Conservation (phyloP, 192 early-diverging fungal species). For the Powellomyces hirtus region DNA sequence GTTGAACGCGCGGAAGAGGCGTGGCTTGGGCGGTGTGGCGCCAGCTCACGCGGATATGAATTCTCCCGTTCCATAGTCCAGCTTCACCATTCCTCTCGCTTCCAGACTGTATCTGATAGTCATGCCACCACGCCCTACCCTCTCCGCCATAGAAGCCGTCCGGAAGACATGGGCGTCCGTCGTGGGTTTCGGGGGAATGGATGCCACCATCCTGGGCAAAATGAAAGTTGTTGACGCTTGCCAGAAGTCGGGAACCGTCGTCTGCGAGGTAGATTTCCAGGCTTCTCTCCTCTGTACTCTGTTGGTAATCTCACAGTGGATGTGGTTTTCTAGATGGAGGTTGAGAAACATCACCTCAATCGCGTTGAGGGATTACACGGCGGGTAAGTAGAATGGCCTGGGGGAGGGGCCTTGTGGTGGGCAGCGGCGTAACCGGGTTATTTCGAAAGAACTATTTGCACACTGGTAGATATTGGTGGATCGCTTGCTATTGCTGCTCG, state of each 20-base stretch:
- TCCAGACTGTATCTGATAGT: not conserved
- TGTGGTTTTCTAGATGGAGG: no score
- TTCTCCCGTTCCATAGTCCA: no score
- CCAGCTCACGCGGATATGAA: no score
- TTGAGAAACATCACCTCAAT: constrained; percentile 28
- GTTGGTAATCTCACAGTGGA: not conserved
- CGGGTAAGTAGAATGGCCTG: constrained; percentile 4
- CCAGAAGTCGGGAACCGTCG: constrained; percentile 9
- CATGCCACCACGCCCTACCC: not conserved
- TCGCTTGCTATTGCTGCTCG: constrained; percentile 24
- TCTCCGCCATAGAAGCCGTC: constrained; percentile 7
- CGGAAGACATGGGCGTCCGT: constrained; percentile 14
- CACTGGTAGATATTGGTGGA: constrained; percentile 22
- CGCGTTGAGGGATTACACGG: constrained; percentile 20
- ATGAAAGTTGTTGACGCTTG: constrained; percentile 15
- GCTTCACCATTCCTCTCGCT: no score
- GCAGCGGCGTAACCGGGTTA: not conserved
- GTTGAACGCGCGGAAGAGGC: no score
- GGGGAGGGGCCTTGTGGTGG: no score
- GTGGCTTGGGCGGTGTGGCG: no score
- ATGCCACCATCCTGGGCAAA: constrained; percentile 7
- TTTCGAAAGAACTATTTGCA: not conserved
- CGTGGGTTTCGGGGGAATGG: constrained; percentile 10
- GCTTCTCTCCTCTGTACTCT: not conserved
- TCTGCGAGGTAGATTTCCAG: no score